Base-by-base conservation (phyloP, 2,329 filamentous ascomycete genomes). In the Ophiostoma angusticollis region DNA sequence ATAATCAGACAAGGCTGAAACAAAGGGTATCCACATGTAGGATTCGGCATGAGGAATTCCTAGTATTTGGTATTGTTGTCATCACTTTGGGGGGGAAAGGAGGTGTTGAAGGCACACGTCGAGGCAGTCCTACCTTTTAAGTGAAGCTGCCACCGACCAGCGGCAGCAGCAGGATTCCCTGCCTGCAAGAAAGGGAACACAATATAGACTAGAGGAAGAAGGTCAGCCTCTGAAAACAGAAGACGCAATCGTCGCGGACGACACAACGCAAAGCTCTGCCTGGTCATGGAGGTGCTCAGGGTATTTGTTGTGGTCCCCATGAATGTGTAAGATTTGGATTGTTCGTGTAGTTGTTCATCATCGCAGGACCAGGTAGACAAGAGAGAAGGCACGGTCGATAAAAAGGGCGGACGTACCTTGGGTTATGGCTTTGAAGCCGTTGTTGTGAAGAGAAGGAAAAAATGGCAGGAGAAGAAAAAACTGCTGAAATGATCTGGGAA, bases 1-100 rank as follows among this genome's bases (percentile, higher is more conserved):
- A 19, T 56, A 61, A 63, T 76, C 72, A 76, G 72, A 76, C 72
- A 76, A 76, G 72, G 72, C 72, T 76, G 72, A 77, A 76, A 76
- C 72, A 59, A 47, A 61, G 44, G 47, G 60, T 65, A 61, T 77
- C 72, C 64, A 77, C 72, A 77, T 75, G 44, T 54, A 72, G 50
- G 74, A 63, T 77, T 77, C 70, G 68, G 72, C 60, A 74, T 70
- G 72, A 77, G 72, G 72, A 77, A 77, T 77, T 70, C 72, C 70
- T 73, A 68, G 67, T 59, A 55, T 57, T 67, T 70, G 43, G 44
- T 67, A 72, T 60, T 60, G 65, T 65, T 63, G 65, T 75, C 72
- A 77, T 77, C 72, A 75, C 59, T 46, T 58, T 53, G 56, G 57
- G 54, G 39, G 47, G 53, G 46, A 40, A 31, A 23, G 23, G 9